Evolutionary conservation across 805 yeast species (phyloP), one percentile per base, ranked within the genome.

Genomic region (Spathaspora girioi): DNA sequence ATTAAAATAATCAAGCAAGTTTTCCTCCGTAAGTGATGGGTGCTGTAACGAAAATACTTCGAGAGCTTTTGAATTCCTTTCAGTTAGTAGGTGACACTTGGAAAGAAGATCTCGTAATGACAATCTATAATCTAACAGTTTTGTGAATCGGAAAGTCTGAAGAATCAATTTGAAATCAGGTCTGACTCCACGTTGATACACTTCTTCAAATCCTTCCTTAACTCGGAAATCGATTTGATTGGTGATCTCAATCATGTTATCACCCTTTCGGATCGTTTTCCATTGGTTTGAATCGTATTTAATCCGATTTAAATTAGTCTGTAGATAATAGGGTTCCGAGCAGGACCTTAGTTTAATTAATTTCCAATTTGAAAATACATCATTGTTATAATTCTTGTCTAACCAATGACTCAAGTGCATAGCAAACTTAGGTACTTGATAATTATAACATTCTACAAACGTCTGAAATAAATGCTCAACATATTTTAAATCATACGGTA

Each of bases 101-200:
- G 53, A 56, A 45, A 59, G 49, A 38, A 71, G 53, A 20, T 63
- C 66, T 2, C 59, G 59, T 32, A 73, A 54, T 12, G 60, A 59
- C 9, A 56, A 48, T 51, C 66, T 57, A 31, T 69, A 59, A 17
- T 47, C n/a, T 29, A 57, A 50, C 17, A 51, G 32, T 2, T 27
- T 14, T 57, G 65, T 63, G 31, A 64, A 56, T 27, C 60, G 54
- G 48, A 69, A 66, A 0, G 77, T 70, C 40, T 60, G 65, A 44
- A 65, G 65, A 5, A 74, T 51, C n/a, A 71, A 47, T 14, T 50
- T 48, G 45, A 58, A 56, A 50, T 73, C 76, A 0, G 78, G 78
- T 26, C 63, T 57, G 7, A 73, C 64, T 0, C 77, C 77, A 48
- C 59, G 61, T n/a, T 66, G 53, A 26, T 71, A 49, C 7, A 73